phyloP scores from a whole-genome alignment of 352 stramenopile species.

The Phytophthora sp. region DNA sequence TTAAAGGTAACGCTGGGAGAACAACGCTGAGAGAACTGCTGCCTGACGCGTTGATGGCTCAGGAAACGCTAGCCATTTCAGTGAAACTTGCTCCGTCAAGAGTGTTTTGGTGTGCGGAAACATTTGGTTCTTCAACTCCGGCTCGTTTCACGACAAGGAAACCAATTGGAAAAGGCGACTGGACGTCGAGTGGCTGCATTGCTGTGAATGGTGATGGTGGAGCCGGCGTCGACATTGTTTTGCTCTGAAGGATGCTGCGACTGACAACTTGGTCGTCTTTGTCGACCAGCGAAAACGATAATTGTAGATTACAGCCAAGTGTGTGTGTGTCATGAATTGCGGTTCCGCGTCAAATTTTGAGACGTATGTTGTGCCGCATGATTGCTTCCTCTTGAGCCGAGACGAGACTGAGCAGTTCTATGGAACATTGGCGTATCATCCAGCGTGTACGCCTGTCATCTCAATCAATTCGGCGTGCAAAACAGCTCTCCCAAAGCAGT shows the following conservation, averaged over 20 bases:
- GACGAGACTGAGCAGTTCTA: slow-evolving; percentile 31
- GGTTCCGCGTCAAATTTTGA: slow-evolving; percentile 5
- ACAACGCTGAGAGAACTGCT: slow-evolving; percentile 28
- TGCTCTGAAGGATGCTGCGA: slow-evolving; percentile 33
- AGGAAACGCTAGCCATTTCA: slow-evolving; percentile 1
- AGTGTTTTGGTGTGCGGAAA: background rate
- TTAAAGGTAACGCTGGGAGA: slow-evolving; percentile 31
- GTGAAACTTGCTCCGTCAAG: slow-evolving; percentile 20
- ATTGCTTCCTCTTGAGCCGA: slow-evolving; percentile 31
- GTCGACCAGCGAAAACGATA: slow-evolving; percentile 23
- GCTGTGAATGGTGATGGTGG: slow-evolving; percentile 34
- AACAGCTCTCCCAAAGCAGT: slow-evolving; percentile 34
- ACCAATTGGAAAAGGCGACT: background rate
- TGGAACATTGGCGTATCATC: slow-evolving; percentile 40
- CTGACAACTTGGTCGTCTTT: slow-evolving; percentile 15
- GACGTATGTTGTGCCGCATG: background rate
- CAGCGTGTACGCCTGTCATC: slow-evolving; percentile 38
- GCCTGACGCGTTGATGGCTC: slow-evolving; percentile 9
- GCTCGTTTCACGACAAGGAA: background rate
- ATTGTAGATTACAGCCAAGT: slow-evolving; percentile 21
- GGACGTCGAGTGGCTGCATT: slow-evolving; percentile 30
- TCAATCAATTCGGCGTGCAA: slow-evolving; percentile 34
- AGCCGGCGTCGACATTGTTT: slow-evolving; percentile 42
- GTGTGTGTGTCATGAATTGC: slow-evolving; percentile 22
- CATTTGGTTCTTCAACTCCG: slow-evolving; percentile 9